These are phyloP conservation scores for Ceratocystis huliohia DNA, from an alignment of 2,329 filamentous ascomycete species.

Conservation along the genomic window DNA sequence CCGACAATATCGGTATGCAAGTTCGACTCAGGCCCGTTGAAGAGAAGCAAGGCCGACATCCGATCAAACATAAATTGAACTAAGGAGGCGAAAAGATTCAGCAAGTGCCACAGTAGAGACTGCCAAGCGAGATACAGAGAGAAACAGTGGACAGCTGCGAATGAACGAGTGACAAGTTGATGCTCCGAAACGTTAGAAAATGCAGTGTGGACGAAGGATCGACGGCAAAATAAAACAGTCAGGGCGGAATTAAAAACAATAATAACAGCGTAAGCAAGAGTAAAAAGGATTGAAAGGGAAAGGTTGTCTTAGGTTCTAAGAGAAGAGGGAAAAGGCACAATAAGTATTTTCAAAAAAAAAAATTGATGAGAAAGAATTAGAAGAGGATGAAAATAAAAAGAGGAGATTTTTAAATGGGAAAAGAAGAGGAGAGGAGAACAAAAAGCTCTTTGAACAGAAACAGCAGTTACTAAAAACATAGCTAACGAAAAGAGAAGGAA, in stretches of 20 bases:
- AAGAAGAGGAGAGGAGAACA: neutral
- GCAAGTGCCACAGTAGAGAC: neutral
- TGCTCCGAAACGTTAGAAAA: constrained; percentile 4
- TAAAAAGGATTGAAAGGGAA: neutral
- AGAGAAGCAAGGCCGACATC: constrained; percentile 1
- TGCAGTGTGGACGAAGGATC: constrained; percentile 5
- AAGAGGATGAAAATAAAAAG: neutral
- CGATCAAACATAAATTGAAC: neutral
- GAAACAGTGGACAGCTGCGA: neutral
- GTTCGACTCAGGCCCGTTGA: neutral
- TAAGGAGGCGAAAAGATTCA: neutral
- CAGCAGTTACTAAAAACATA: neutral
- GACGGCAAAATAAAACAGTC: constrained; percentile 4
- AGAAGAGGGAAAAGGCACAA: neutral
- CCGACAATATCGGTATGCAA: constrained; percentile 2
- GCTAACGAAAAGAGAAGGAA: constrained; percentile 3
- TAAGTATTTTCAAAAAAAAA: neutral
- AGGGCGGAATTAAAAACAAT: neutral
- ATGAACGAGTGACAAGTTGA: neutral
- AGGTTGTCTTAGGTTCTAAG: neutral
- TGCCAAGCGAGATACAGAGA: neutral
- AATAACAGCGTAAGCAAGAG: neutral
- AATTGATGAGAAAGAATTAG: neutral
- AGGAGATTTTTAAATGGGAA: neutral
- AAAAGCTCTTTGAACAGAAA: neutral